Base-by-base conservation (phyloP, 257 asterid species). In the Nicotiana obtusifolia region DNA sequence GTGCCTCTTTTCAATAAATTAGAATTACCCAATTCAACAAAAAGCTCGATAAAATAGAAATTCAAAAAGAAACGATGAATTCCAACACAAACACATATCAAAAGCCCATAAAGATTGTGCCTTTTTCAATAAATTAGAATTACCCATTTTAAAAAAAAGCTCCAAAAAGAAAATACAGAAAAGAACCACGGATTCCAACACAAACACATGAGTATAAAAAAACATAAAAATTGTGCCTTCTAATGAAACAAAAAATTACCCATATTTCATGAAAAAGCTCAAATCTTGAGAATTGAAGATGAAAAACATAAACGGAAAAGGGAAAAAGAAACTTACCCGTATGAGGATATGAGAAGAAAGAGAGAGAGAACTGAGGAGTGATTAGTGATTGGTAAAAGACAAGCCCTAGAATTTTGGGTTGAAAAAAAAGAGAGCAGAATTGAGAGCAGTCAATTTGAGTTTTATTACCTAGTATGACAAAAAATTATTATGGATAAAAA, bases 331-430 rank as follows among this genome's bases (percentile, higher is more conserved):
- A 47, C 15, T 14, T 22, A 44, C 60, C 78, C 3, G 35, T 28
- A 73, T 10, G 31, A 47, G 8, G 79, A 24, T 41, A 73, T 22
- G 59, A 71, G 31, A 68, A 53, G 41, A 26, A 62, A 62, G 57
- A 69, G 77, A 71, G 54, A 49, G 61, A 56, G 57, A 73, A 15
- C 9, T 3, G 79, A 47, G 15, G 41, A 24, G 61, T 47, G 61
- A 73, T 24, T 14, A 47, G 59, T 71, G 59, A 71, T 71, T 71
- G 15, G 35, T 73, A 15, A 47, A 3, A 14, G 22, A 47, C 41
- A 47, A 44, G 78, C 79, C 79, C 61, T 73, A 73, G 15, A 47
- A 73, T 47, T 24, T 14, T 73, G 79, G 61, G 79, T 47, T 13
- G 37, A 3, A 47, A 24, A 73, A 71, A 65, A 19, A 5, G 4